A percentile compares a stretch with the other conserved stretches of the same genome.
phyloP scores from a whole-genome alignment of 1,284 basidiomycete species.

The Malassezia sympodialis region DNA sequence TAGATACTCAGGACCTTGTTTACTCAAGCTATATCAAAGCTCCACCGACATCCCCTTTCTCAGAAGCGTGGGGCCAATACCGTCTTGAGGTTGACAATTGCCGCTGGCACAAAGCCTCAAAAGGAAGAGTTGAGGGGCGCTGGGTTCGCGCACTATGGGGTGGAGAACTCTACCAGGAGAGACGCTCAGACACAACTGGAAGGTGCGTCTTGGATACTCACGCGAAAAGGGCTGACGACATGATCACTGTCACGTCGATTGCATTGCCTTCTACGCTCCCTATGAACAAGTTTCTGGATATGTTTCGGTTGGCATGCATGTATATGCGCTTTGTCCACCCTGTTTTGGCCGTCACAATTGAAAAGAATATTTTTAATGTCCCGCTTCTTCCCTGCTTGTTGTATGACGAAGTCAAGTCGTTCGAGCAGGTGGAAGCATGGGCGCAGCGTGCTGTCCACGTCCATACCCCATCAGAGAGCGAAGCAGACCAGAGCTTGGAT shows the following conservation, averaged over 20 bases:
- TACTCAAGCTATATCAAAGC: not conserved
- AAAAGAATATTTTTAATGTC: not conserved
- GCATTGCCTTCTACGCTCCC: not conserved
- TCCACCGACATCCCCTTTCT: constrained; percentile 7
- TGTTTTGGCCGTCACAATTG: constrained; percentile 5
- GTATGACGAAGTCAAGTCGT: constrained; percentile 1
- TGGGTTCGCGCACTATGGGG: constrained; percentile 14
- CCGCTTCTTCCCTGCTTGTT: constrained; percentile 4
- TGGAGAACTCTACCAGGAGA: constrained; percentile 16
- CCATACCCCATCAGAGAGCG: not conserved
- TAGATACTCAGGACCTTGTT: not conserved
- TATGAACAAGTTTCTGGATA: not conserved
- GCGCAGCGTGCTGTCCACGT: not conserved
- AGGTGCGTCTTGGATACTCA: not conserved
- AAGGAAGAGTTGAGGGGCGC: not conserved
- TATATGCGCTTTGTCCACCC: constrained; percentile 9
- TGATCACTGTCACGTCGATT: constrained; percentile 5
- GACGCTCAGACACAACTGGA: constrained; percentile 2
- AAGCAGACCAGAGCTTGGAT: not conserved
- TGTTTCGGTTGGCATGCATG: not conserved
- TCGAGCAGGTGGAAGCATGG: constrained; percentile 8
- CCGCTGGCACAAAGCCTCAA: constrained; percentile 2
- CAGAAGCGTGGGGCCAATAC: constrained; percentile 12
- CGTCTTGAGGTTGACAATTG: not conserved
- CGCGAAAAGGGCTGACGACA: constrained; percentile 9